Percentiles rank a stretch among this genome's conserved stretches.
Conservation (phyloP, 331 rosid genomes). For the Phaseolus coccineus region DNA sequence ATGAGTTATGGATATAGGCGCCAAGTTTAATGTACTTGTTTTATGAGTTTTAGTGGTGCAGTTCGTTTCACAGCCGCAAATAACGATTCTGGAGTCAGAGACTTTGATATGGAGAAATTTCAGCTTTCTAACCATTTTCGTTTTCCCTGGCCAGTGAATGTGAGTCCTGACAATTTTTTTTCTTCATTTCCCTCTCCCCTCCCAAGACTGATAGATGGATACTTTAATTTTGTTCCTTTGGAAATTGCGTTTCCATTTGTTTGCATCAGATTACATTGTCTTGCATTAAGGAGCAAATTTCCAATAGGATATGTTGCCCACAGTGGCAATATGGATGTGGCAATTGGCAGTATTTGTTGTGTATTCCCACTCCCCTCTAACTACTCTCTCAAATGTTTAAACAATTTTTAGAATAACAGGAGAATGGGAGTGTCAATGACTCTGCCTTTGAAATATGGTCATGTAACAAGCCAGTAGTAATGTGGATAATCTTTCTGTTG, state of each 20-base stretch:
- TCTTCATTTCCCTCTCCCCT: background rate
- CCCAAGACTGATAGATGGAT: conserved; percentile 21
- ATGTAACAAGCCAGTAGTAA: conserved; percentile 1
- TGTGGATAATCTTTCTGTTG: conserved; percentile 13
- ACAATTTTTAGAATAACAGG: background rate
- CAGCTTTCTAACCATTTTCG: conserved; percentile 70
- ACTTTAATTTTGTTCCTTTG: background rate
- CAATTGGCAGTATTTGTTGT: conserved; percentile 10
- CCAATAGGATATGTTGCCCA: conserved; percentile 24
- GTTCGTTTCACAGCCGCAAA: conserved; percentile 81
- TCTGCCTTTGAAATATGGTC: background rate
- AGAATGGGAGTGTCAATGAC: background rate
- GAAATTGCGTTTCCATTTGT: conserved; percentile 8
- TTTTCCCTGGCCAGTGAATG: conserved; percentile 89
- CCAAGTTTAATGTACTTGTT: conserved; percentile 12
- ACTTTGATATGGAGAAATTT: conserved; percentile 85
- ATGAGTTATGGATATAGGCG: background rate
- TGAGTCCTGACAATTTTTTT: conserved; percentile 44
- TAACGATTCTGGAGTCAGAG: conserved; percentile 80
- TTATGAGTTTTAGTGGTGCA: conserved; percentile 64
- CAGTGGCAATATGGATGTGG: background rate
- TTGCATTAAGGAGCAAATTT: conserved; percentile 7
- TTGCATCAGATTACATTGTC: background rate
- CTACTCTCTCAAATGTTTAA: background rate
- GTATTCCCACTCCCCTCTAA: conserved; percentile 4